phyloP scores from a whole-genome alignment of 2,329 filamentous ascomycete species.

The Scedosporium dehoogii region DNA sequence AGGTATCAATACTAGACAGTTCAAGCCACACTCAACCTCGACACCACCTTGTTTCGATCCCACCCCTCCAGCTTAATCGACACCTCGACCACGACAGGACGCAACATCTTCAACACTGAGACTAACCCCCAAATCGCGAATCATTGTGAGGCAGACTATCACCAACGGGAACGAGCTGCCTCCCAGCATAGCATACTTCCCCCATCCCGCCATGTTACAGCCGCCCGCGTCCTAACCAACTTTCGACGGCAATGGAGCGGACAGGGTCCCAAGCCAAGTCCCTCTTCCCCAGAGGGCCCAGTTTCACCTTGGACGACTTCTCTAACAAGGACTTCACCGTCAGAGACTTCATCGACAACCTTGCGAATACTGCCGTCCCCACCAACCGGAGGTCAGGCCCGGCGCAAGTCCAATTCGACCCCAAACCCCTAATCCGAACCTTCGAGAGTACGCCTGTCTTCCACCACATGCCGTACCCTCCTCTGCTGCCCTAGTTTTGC shows the following conservation, averaged over 20 bases:
- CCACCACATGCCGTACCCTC: not conserved
- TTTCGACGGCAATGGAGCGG: conserved; percentile 28
- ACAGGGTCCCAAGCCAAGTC: conserved; percentile 44
- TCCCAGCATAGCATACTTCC: not conserved
- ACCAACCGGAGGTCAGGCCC: conserved; percentile 67
- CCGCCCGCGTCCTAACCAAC: conserved; percentile 8
- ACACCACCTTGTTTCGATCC: not conserved
- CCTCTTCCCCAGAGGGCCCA: conserved; percentile 68
- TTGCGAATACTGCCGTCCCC: conserved; percentile 79
- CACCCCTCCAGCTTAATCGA: not conserved
- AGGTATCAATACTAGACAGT: too few species aligned
- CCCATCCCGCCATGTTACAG: not conserved
- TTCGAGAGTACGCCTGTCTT: conserved; percentile 60
- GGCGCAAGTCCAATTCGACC: conserved; percentile 64
- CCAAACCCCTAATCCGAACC: conserved; percentile 89
- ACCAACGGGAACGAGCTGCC: not conserved
- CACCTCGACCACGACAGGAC: not conserved
- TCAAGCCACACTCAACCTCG: too few species aligned
- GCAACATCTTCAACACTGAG: not conserved
- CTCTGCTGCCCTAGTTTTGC: conserved; percentile 9
- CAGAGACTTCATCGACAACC: conserved; percentile 89
- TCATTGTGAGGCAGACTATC: too few species aligned
- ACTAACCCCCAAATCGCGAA: not conserved
- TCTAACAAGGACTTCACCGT: conserved; percentile 92
- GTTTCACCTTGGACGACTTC: conserved; percentile 81